Percentiles rank a stretch among this genome's conserved stretches.
Evolutionary conservation across 345 rosid species (phyloP).

Genomic region (Linum lewisii): DNA sequence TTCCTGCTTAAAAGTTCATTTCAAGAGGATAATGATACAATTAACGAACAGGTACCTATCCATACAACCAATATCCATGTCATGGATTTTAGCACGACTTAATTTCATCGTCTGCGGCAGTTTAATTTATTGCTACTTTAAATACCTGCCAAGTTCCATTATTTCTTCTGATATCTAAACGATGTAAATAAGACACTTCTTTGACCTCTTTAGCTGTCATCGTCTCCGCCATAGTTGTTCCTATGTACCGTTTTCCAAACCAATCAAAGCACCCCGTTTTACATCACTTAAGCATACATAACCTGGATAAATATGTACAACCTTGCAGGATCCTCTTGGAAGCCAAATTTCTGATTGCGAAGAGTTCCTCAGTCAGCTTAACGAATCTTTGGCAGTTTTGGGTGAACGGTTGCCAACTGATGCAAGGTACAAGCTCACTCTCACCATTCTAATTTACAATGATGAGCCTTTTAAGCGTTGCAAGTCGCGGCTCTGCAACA

Average conservation of each 20-base stretch:
- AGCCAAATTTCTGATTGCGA: conserved; percentile 52
- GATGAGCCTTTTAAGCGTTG: not conserved
- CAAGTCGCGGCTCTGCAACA: no score
- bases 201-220: no score
- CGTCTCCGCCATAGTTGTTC: no score
- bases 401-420: conserved; percentile 52
- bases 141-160: no score
- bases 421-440: conserved; percentile 45
- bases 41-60: conserved; percentile 48
- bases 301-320: not conserved
- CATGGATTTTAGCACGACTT: no score
- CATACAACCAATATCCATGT: not conserved
- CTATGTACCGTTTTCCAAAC: no score
- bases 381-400: conserved; percentile 63
- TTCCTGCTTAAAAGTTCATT: conserved; percentile 58
- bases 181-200: no score
- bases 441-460: not conserved
- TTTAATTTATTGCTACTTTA: no score
- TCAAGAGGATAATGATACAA: conserved; percentile 37
- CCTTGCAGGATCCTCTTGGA: conserved; percentile 62
- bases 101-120: no score
- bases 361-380: conserved; percentile 49
- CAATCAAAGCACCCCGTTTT: no score
- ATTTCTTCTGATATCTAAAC: no score
- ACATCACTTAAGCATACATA: not conserved